Evolutionary conservation across 1,284 basidiomycete species (phyloP).

Genomic region (Sutorius eximius): DNA sequence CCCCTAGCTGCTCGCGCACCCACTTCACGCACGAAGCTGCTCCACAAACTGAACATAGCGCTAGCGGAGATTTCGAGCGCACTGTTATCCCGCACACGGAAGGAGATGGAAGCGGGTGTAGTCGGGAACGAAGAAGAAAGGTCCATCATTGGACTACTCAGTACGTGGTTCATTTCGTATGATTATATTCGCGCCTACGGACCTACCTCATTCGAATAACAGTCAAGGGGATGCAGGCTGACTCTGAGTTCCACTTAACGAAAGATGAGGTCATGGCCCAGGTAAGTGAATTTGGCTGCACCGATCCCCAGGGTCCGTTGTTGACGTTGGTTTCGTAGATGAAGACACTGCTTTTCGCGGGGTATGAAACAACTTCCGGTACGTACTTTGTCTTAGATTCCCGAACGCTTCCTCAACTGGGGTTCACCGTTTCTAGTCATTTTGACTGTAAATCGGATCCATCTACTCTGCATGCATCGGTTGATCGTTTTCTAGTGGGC

Average conservation of each 20-base stretch:
- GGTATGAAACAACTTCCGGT: conserved; percentile 44
- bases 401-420: not conserved
- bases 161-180: not conserved
- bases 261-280: conserved; percentile 68
- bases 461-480: not conserved
- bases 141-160: not conserved
- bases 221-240: conserved; percentile 39
- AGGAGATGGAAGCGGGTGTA: not conserved
- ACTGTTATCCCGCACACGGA: not conserved
- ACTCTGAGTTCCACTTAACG: conserved; percentile 48
- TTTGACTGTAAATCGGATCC: conserved; percentile 19
- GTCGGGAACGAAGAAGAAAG: not conserved
- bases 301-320: not conserved
- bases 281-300: conserved; percentile 18
- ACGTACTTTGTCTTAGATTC: conserved; percentile 6
- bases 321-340: conserved; percentile 20
- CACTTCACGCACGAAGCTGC: not conserved
- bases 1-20: not conserved
- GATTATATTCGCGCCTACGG: not conserved
- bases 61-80: not conserved
- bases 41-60: not conserved
- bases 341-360: conserved; percentile 39
- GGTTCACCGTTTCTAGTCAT: too few relatives aligned
- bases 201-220: not conserved
- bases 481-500: conserved; percentile 22